These are phyloP conservation scores for Diospyros kaki DNA, from an alignment of 148 eudicot genomes.

Conservation along the genomic window DNA sequence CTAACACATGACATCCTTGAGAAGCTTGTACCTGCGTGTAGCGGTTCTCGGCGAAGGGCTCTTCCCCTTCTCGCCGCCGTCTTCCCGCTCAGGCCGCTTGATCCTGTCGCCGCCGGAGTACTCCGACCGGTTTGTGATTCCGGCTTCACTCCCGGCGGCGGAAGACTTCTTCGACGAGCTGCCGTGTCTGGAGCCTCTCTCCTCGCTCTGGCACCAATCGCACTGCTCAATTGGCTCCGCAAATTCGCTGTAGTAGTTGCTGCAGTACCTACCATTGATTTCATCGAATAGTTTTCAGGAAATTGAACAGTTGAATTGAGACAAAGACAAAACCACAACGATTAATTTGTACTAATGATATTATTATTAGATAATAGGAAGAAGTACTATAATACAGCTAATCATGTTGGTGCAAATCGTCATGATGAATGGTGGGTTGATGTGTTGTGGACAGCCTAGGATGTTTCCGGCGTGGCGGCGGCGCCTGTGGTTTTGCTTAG, in stretches of 20 bases:
- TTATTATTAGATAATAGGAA: too few relatives aligned
- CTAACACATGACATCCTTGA: constrained; percentile 48
- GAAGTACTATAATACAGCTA: neutral
- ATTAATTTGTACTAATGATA: too few relatives aligned
- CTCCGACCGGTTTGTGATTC: constrained; percentile 12
- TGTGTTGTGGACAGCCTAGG: constrained; percentile 4
- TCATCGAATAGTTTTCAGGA: neutral
- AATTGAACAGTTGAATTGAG: neutral
- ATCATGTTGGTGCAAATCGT: neutral
- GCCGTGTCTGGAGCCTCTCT: constrained; percentile 22
- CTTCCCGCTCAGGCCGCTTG: constrained; percentile 28
- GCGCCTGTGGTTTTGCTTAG: neutral
- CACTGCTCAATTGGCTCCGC: constrained; percentile 42
- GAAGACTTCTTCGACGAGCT: constrained; percentile 39
- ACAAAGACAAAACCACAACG: neutral
- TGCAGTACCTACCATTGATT: constrained; percentile 42
- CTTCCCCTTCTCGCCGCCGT: constrained; percentile 28
- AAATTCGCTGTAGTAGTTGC: constrained; percentile 53
- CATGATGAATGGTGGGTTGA: neutral
- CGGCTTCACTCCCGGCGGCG: neutral
- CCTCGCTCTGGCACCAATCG: constrained; percentile 62
- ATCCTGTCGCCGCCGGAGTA: constrained; percentile 27
- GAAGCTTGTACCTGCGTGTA: constrained; percentile 51
- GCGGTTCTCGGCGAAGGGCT: constrained; percentile 39
- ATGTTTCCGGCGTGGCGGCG: neutral